Percentiles rank a stretch among this genome's conserved stretches.
phyloP scores from a whole-genome alignment of 352 stramenopile species.

The Aphanomyces stellatus region DNA sequence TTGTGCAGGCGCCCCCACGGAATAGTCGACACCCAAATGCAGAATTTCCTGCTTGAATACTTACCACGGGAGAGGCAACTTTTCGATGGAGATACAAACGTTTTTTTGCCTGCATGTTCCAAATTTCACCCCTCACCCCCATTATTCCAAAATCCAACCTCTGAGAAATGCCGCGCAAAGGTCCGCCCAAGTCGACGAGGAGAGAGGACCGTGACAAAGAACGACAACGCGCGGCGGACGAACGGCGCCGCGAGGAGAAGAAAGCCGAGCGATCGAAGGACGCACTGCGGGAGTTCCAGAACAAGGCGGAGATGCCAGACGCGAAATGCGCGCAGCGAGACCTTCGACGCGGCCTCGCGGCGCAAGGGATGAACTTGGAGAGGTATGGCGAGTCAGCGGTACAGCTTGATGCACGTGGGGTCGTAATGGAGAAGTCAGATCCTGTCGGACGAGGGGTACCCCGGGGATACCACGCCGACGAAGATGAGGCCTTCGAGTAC shows the following conservation, averaged over 20 bases:
- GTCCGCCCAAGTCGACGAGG: neutral
- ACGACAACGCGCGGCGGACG: neutral
- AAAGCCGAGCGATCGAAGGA: neutral
- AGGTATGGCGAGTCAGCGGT: neutral
- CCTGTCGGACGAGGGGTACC: neutral
- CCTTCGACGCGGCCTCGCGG: neutral
- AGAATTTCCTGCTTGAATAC: no score
- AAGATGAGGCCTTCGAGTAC: no score
- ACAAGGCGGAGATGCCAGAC: neutral
- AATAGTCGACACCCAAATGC: no score
- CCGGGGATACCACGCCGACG: neutral
- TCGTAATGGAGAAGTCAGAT: neutral
- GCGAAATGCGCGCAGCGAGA: neutral
- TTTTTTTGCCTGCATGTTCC: no score
- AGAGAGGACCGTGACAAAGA: neutral
- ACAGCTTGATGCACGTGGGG: neutral
- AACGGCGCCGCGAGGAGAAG: neutral
- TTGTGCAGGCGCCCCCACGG: no score
- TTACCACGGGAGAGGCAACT: no score
- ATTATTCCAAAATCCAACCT: no score
- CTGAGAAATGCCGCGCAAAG: neutral
- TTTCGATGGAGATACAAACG: no score
- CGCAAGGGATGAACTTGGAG: neutral
- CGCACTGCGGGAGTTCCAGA: neutral
- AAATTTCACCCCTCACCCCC: no score